phyloP scores from a whole-genome alignment of 768 basidiomycete species.

The Gymnopilus dilepis region DNA sequence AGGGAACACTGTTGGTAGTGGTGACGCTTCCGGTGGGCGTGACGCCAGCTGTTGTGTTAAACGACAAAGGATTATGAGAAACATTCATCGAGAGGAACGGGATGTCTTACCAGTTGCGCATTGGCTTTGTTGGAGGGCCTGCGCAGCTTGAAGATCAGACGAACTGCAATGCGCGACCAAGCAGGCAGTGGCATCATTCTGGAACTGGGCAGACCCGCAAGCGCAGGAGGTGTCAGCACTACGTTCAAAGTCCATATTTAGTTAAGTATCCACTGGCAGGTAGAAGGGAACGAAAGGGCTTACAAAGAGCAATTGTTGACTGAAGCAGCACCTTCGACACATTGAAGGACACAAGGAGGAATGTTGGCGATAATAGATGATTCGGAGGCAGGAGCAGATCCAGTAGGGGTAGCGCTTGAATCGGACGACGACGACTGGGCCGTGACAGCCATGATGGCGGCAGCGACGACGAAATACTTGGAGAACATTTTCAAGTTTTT shows the following conservation, averaged over 20 bases:
- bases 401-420: background rate
- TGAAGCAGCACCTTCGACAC: constrained; percentile 24
- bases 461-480: constrained; percentile 19
- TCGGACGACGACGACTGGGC: constrained; percentile 11
- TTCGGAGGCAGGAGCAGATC: background rate
- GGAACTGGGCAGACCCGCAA: constrained; percentile 30
- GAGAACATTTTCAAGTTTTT: constrained; percentile 22
- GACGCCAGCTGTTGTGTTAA: constrained; percentile 16
- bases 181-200: constrained; percentile 26
- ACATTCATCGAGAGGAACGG: background rate
- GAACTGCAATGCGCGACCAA: constrained; percentile 23
- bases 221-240: constrained; percentile 29
- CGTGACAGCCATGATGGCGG: constrained; percentile 18
- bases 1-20: constrained; percentile 18
- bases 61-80: background rate
- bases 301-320: constrained; percentile 26
- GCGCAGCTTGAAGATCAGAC: constrained; percentile 24
- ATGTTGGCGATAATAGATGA: constrained; percentile 17
- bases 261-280: background rate
- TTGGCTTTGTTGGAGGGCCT: constrained; percentile 22
- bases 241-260: background rate
- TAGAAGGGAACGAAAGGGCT: background rate
- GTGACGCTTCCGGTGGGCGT: constrained; percentile 19
- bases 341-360: constrained; percentile 26
- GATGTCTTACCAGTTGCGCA: constrained; percentile 22